Evolutionary conservation across 768 basidiomycete genomes (phyloP).

Genomic region (Lentinula detonsa): DNA sequence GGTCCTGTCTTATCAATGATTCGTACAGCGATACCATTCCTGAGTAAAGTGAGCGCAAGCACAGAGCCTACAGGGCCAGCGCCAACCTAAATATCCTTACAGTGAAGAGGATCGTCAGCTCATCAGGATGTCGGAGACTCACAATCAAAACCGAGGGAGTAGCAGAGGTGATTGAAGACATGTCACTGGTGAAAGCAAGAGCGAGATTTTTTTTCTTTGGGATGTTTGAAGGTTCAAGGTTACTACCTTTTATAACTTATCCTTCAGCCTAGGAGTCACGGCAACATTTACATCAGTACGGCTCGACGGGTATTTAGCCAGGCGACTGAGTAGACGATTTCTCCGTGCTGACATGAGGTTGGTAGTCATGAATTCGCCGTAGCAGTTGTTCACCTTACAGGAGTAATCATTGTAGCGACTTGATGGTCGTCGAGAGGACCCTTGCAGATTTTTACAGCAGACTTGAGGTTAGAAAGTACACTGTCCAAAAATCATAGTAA

Average conservation of each 20-base stretch:
- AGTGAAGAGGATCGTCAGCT: too few species aligned
- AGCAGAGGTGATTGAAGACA: neutral
- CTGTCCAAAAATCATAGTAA: too few species aligned
- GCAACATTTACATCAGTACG: neutral
- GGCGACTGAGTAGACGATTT: too few species aligned
- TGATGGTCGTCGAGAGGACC: too few species aligned
- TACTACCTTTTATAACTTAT: neutral
- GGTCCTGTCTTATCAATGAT: conserved; percentile 6
- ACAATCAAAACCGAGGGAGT: neutral
- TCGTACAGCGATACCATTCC: conserved; percentile 8
- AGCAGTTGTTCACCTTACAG: too few species aligned
- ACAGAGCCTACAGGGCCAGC: conserved; percentile 10
- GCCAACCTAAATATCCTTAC: conserved; percentile 6
- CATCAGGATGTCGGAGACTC: neutral
- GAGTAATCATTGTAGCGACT: too few species aligned
- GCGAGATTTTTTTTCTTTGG: too few species aligned
- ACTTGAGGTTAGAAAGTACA: neutral
- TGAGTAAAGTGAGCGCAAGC: conserved; percentile 7
- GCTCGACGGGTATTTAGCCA: neutral
- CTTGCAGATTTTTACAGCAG: too few species aligned
- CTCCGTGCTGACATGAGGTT: too few species aligned
- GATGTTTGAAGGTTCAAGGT: too few species aligned
- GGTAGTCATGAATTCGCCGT: too few species aligned
- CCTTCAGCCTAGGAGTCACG: too few species aligned
- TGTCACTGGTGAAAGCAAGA: neutral